Evolutionary conservation across 2,329 filamentous ascomycete genomes (phyloP).

Genomic region (Nannizzia gypsea): DNA sequence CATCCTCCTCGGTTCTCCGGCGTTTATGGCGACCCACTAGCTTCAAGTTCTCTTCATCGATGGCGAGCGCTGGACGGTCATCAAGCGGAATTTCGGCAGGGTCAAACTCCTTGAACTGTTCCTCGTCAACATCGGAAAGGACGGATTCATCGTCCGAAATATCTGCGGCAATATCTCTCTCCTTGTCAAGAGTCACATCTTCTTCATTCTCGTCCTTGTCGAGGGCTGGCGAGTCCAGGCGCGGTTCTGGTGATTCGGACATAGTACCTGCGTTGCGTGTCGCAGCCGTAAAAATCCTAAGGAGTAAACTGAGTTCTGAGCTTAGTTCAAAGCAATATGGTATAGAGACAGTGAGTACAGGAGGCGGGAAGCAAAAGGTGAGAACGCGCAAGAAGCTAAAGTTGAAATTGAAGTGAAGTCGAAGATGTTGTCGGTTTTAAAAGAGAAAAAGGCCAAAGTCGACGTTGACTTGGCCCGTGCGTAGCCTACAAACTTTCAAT

Average conservation of each 20-base stretch:
- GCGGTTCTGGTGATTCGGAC: conserved; percentile 29
- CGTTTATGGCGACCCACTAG: conserved; percentile 52
- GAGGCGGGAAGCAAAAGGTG: neutral
- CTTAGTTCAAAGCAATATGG: neutral
- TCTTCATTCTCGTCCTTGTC: conserved; percentile 14
- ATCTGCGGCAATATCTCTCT: conserved; percentile 23
- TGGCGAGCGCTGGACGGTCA: conserved; percentile 45
- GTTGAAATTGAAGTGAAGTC: neutral
- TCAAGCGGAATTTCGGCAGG: conserved; percentile 49
- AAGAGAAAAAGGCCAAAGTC: neutral
- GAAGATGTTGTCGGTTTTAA: neutral
- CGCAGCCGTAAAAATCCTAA: neutral
- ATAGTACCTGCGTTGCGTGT: conserved; percentile 17
- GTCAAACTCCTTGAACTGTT: conserved; percentile 54
- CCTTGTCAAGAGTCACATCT: conserved; percentile 10
- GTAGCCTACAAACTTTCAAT: neutral
- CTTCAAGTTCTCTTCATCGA: conserved; percentile 51
- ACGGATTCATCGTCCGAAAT: conserved; percentile 50
- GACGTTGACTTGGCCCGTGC: conserved; percentile 1
- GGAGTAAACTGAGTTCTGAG: neutral
- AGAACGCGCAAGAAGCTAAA: neutral
- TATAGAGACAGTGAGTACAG: neutral
- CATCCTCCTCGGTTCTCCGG: conserved; percentile 50
- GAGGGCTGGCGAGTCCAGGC: conserved; percentile 10
- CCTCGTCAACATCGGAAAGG: conserved; percentile 53